Conservation (phyloP, 768 basidiomycete species). For the Kwoniella sp. region DNA sequence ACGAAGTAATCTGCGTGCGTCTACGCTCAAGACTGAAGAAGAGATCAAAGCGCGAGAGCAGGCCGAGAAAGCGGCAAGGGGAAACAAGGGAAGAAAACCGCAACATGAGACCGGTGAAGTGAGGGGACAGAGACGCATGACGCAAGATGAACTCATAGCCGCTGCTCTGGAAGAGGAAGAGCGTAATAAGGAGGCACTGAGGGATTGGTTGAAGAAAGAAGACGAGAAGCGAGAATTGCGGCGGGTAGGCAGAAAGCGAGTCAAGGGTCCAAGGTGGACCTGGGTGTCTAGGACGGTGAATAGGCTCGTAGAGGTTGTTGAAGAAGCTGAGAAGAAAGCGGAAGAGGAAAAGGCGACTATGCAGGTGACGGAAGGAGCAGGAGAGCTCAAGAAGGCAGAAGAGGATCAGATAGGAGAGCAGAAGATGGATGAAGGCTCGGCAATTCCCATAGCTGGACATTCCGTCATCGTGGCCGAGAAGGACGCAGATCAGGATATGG, state of each 20-base stretch:
- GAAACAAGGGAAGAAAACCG: conserved; percentile 32
- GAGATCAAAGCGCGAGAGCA: conserved; percentile 40
- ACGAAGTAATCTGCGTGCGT: conserved; percentile 43
- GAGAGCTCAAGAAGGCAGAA: not conserved
- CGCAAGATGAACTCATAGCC: conserved; percentile 53
- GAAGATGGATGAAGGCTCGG: not conserved
- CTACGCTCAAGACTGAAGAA: conserved; percentile 43
- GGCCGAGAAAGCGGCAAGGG: conserved; percentile 23
- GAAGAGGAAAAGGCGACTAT: not conserved
- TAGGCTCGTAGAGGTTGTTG: conserved; percentile 31
- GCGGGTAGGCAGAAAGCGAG: conserved; percentile 47
- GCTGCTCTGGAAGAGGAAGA: conserved; percentile 53
- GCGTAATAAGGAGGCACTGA: conserved; percentile 48
- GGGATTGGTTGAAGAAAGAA: conserved; percentile 50
- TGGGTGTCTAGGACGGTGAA: conserved; percentile 53
- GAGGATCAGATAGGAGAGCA: not conserved
- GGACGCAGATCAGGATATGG: too few species aligned
- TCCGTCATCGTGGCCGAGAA: too few species aligned
- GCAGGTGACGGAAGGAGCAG: not conserved
- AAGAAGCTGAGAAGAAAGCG: conserved; percentile 16
- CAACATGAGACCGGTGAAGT: conserved; percentile 42
- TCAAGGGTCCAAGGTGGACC: conserved; percentile 51
- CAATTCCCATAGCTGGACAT: not conserved
- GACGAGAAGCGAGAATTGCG: conserved; percentile 49
- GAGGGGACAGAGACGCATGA: conserved; percentile 36